phyloP scores from a whole-genome alignment of 164 flowering plant genomes.

The Paratinospora sagittata region DNA sequence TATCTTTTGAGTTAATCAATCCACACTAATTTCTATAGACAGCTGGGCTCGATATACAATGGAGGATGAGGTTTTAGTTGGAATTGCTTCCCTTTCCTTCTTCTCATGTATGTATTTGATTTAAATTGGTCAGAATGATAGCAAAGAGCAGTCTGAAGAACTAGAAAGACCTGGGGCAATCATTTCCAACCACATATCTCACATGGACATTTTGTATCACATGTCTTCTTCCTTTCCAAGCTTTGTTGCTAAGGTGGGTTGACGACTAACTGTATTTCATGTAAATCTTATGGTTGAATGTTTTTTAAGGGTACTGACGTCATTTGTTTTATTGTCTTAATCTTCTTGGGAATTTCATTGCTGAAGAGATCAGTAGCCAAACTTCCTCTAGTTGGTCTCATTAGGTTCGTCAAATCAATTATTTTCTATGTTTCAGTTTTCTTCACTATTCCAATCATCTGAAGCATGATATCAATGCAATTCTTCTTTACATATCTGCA shows the following conservation, averaged over 20 bases:
- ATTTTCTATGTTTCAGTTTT: constrained; percentile 1
- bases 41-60: too few species aligned
- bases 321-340: constrained; percentile 16
- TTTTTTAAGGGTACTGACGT: constrained; percentile 20
- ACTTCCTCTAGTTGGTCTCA: constrained; percentile 91
- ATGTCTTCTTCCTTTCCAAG: constrained; percentile 91
- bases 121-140: constrained; percentile 35
- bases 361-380: constrained; percentile 94
- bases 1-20: background rate
- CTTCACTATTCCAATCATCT: background rate
- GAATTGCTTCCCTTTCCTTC: background rate
- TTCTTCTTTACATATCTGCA: background rate
- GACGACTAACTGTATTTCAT: constrained; percentile 12
- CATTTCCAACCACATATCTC: constrained; percentile 76
- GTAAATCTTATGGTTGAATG: background rate
- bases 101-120: background rate
- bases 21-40: background rate
- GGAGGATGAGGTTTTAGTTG: background rate
- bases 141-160: constrained; percentile 36
- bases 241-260: constrained; percentile 81
- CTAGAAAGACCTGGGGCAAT: constrained; percentile 74
- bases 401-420: constrained; percentile 56
- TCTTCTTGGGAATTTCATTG: constrained; percentile 20
- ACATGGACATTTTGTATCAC: constrained; percentile 86
- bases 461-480: background rate